Evolutionary conservation across 805 yeast genomes (phyloP).

Genomic region (Hanseniaspora hatyaiensis): DNA sequence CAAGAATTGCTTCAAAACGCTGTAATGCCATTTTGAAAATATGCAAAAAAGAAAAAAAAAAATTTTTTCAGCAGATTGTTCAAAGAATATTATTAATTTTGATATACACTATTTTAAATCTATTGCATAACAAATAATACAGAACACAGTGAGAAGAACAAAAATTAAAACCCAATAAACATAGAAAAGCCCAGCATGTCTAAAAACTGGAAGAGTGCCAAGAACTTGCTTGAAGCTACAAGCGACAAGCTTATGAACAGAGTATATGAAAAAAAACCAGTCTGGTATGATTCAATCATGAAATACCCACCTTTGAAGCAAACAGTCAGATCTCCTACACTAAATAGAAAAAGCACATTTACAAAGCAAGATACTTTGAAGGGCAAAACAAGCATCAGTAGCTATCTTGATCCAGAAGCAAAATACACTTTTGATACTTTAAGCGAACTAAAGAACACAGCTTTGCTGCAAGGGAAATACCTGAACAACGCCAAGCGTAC

Average conservation of each 20-base stretch:
- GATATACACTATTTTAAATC: too few species aligned
- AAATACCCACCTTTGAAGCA: conserved; percentile 56
- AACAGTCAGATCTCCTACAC: neutral
- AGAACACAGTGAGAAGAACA: neutral
- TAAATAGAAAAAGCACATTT: conserved; percentile 11
- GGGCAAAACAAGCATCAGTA: conserved; percentile 11
- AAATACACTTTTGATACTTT: conserved; percentile 3
- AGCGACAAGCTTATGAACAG: conserved; percentile 26
- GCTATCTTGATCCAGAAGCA: conserved; percentile 10
- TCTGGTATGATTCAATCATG: conserved; percentile 81
- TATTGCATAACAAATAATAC: too few species aligned
- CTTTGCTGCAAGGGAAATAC: conserved; percentile 1
- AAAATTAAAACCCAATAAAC: neutral
- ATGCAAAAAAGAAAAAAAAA: neutral
- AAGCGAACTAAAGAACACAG: neutral
- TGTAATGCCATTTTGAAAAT: too few species aligned
- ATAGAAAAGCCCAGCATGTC: conserved; percentile 22
- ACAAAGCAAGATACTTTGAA: neutral
- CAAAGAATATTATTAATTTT: too few species aligned
- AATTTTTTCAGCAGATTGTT: too few species aligned
- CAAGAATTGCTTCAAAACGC: too few species aligned
- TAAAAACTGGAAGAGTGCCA: conserved; percentile 27
- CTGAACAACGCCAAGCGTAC: conserved; percentile 13
- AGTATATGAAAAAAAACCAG: conserved; percentile 47
- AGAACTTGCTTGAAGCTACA: conserved; percentile 2